Conservation (phyloP, 768 basidiomycete species). For the Mycena floridula region DNA sequence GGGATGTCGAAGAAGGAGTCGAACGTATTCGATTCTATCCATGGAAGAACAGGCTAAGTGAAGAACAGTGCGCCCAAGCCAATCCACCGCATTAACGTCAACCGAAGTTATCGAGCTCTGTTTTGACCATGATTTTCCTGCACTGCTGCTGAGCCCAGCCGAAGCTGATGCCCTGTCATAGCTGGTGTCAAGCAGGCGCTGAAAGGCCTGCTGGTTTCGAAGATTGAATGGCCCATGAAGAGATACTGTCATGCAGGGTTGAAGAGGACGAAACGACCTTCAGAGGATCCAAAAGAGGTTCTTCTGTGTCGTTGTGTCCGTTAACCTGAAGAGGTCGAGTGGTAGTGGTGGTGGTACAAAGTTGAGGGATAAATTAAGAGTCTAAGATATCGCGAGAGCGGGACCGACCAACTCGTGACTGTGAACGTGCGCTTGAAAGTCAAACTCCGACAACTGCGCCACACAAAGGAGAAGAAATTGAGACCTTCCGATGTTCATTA, state of each 20-base stretch:
- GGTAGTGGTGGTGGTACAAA: too few relatives aligned
- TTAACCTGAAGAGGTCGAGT: too few relatives aligned
- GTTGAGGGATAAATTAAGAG: too few relatives aligned
- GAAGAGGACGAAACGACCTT: conserved; percentile 5
- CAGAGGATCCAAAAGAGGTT: background rate
- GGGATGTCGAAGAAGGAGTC: conserved; percentile 70
- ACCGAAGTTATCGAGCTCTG: conserved; percentile 14
- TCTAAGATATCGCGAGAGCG: too few relatives aligned
- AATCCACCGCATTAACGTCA: conserved; percentile 71
- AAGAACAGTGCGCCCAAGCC: conserved; percentile 69
- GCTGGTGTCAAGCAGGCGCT: conserved; percentile 61
- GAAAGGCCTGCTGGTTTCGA: conserved; percentile 71
- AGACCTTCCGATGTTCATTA: too few relatives aligned
- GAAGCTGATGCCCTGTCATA: conserved; percentile 28
- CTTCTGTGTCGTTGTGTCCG: too few relatives aligned
- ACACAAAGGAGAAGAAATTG: too few relatives aligned
- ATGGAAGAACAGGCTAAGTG: conserved; percentile 71
- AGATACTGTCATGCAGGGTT: conserved; percentile 65
- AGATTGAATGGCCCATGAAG: conserved; percentile 74
- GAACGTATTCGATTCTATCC: conserved; percentile 73
- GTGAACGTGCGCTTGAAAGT: too few relatives aligned
- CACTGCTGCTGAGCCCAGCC: conserved; percentile 35
- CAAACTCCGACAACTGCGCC: too few relatives aligned
- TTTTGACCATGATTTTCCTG: conserved; percentile 47
- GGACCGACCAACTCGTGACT: too few relatives aligned